Base-by-base conservation (phyloP, 495 filamentous ascomycete species). In the Gamarada debralockiae region DNA sequence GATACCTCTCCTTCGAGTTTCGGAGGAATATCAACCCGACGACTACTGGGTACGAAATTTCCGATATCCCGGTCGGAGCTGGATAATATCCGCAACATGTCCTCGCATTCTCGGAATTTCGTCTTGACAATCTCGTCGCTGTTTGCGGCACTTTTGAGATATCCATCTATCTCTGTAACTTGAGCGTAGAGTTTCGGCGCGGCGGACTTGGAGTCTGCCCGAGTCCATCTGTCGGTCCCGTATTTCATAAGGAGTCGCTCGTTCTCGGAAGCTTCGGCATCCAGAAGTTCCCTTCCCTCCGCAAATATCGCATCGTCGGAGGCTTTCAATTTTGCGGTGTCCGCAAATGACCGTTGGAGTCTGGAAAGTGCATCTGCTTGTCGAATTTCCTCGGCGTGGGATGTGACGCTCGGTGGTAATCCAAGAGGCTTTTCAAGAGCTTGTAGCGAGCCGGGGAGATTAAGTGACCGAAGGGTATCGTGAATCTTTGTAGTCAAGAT, bases 351-450 rank as follows among this genome's bases (percentile, higher is more conserved):
- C 22, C 81, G 78, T 41, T 84, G 78, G 3, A 98, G 66, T 15
- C 84, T 75, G 54, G 84, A 79, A 17, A 92, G 66, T 0, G 92
- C 92, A 62, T 95, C 89, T 58, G 90, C 88, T 64, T 97, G 92
- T n/a, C 89, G 79, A 45, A 98, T 85, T 61, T 97, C 93, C 59
- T 98, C 95, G 8, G 93, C 93, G 61, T 97, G 93, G 10, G 91
- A 85, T 8, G 88, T 78, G 3, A 98, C 68, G 0, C 79, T 85
- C 6, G 87, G 86, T 1, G 93, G 93, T n/a, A 98, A 69, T 0
- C 93, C 93, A 0, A 98, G 78, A 0, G 93, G 92, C 61, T 96
- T 98, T 59, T 98, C 93, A 0, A 98, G 75, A 0, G 95, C 93
- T 64, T 97, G 95, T 2, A 98, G 70, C 1, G 92, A 96, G 1